Evolutionary conservation across 169 alveolate genomes (phyloP), one percentile per base, ranked within the genome.

Genomic region (Plasmodium adleri): DNA sequence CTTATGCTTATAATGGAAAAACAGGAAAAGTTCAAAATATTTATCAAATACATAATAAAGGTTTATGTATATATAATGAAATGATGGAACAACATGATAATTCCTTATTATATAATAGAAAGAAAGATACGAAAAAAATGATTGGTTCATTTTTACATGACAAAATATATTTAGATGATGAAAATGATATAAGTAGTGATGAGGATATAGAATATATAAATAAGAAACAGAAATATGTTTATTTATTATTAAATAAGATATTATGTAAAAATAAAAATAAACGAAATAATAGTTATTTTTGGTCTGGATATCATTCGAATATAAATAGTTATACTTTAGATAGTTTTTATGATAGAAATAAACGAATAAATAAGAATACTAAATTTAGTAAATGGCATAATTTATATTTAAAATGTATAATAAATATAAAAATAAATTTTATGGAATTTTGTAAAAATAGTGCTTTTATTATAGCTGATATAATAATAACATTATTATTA

Each of bases 311-410:
- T 45, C 6, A n/a, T 32, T 54, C 89, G 0, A 66, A 66, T 59
- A 67, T 63, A 45, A 67, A 78, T 43, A 64, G 39, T 9, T 78
- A 78, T 24, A 67, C 56, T 9, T 47, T 78, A 45, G 67, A 83
- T 47, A 83, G 91, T 47, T 83, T 83, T 49, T 83, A 83, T 50
- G 85, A 67, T 15, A 39, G 91, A 83, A 83, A 83, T 83, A 83
- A 70, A 13, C 72, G 60, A 8, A 49, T 70, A 17, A 32, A 20
- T 43, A 83, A 83, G 20, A 73, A 59, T 45, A 39, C 52, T 0
- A 54, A 56, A 20, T 83, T 83, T 39, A 68, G 50, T 58, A 68
- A 59, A 50, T 83, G 83, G 83, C 73, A 58, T 45, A 83, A 68
- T 50, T 39, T 56, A 20, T 49, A 32, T 39, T 56, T 86, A 26